These are phyloP conservation scores for Massariosphaeria phaeospora DNA, from an alignment of 495 filamentous ascomycete genomes.

Conservation along the genomic window DNA sequence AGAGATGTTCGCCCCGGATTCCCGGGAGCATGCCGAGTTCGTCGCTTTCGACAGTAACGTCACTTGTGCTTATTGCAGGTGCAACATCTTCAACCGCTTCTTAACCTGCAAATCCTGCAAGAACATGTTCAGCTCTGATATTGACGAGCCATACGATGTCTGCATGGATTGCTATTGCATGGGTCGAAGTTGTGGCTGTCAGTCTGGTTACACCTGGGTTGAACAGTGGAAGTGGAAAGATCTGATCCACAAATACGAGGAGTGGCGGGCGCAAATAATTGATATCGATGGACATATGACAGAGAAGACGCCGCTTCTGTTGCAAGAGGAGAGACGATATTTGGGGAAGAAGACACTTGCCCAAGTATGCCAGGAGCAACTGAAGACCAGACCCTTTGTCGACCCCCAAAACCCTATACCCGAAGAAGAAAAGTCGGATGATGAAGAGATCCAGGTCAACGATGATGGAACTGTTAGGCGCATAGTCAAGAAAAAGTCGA, in stretches of 20 bases:
- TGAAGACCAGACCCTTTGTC: constrained; percentile 63
- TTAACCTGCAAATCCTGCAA: constrained; percentile 81
- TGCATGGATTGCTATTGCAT: constrained; percentile 97
- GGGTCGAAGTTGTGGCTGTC: constrained; percentile 83
- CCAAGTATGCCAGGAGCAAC: constrained; percentile 83
- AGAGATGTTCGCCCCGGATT: constrained; percentile 69
- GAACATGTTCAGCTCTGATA: constrained; percentile 42
- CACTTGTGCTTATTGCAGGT: constrained; percentile 90
- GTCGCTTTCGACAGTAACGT: constrained; percentile 79
- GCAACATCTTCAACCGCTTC: constrained; percentile 97
- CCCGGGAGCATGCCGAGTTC: constrained; percentile 62
- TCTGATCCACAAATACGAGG: constrained; percentile 70
- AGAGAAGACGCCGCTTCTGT: constrained; percentile 56
- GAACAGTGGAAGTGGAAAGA: constrained; percentile 86
- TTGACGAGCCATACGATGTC: constrained; percentile 67
- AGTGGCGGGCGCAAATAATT: constrained; percentile 73
- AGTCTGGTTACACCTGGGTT: constrained; percentile 80
- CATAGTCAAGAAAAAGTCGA: constrained; percentile 45
- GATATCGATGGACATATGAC: constrained; percentile 57
- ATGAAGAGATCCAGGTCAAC: constrained; percentile 42
- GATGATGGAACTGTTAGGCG: constrained; percentile 46
- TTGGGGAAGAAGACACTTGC: constrained; percentile 71
- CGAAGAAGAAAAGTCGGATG: constrained; percentile 38
- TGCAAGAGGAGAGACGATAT: constrained; percentile 59
- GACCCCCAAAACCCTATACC: constrained; percentile 49